Evolutionary conservation across 768 basidiomycete genomes (phyloP).

Genomic region (Hygrophorus pudorinus): DNA sequence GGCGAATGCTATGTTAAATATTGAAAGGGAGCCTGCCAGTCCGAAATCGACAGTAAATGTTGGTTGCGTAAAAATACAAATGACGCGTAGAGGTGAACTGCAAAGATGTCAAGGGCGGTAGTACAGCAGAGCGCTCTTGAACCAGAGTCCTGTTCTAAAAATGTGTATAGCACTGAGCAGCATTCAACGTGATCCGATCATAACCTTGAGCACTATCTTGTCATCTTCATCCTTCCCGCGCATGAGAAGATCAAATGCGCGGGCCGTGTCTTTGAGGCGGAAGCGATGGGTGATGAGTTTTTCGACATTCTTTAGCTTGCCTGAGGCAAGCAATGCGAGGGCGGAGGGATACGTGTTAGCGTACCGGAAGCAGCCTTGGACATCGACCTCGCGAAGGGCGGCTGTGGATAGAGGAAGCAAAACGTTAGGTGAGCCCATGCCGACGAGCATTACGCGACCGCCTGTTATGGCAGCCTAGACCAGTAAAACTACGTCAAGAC

Average conservation of each 20-base stretch:
- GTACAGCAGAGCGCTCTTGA: too few species aligned
- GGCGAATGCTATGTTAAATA: too few species aligned
- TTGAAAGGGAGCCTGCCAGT: too few species aligned
- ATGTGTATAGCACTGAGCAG: background rate
- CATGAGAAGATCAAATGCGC: conserved; percentile 76
- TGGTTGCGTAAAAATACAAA: background rate
- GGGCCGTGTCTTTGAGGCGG: conserved; percentile 47
- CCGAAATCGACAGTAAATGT: background rate
- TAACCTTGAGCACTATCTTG: conserved; percentile 80
- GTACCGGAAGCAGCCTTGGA: conserved; percentile 87
- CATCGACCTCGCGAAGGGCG: conserved; percentile 83
- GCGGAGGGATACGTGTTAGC: conserved; percentile 89
- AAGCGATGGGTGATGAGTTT: conserved; percentile 78
- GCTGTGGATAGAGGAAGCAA: conserved; percentile 77
- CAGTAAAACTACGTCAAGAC: conserved; percentile 3
- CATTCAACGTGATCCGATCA: conserved; percentile 45
- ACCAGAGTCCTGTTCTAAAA: background rate
- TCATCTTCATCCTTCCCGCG: conserved; percentile 73
- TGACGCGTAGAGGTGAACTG: background rate
- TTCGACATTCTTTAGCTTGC: conserved; percentile 51
- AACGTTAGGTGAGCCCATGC: conserved; percentile 86
- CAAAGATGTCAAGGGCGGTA: background rate
- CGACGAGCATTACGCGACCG: conserved; percentile 87
- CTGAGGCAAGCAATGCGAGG: conserved; percentile 60
- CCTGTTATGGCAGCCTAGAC: conserved; percentile 70